Percentiles rank a stretch among this genome's conserved stretches.
Evolutionary conservation across 306 rosid species (phyloP).

Genomic region (Elaeagnus macrophylla): DNA sequence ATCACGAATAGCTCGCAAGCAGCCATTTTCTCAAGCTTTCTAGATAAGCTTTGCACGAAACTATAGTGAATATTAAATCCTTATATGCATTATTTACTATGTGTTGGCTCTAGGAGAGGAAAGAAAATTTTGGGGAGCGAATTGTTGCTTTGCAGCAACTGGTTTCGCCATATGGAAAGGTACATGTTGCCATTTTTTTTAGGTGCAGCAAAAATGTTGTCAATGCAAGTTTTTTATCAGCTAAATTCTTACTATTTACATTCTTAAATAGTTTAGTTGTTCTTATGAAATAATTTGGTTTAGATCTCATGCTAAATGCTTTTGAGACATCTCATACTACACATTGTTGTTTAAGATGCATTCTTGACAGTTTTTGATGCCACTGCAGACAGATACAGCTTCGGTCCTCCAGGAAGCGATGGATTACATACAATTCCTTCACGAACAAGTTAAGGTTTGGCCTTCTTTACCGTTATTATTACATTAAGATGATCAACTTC

Average conservation of each 20-base stretch:
- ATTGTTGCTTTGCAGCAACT: conserved; percentile 87
- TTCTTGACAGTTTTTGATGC: conserved; percentile 17
- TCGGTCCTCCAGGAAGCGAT: conserved; percentile 87
- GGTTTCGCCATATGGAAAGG: conserved; percentile 98
- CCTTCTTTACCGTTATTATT: conserved; percentile 24
- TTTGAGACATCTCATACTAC: too few species aligned
- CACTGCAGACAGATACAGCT: conserved; percentile 92
- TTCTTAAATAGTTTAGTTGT: too few species aligned
- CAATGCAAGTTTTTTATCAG: not conserved
- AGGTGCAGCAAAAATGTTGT: not conserved
- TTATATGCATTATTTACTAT: conserved; percentile 9
- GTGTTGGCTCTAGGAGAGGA: conserved; percentile 56
- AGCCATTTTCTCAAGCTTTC: too few species aligned
- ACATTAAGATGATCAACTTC: too few species aligned
- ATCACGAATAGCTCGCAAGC: too few species aligned
- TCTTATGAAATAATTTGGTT: too few species aligned
- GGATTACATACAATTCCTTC: conserved; percentile 90
- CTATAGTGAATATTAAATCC: too few species aligned
- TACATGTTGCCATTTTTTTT: conserved; percentile 18
- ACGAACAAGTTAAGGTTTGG: conserved; percentile 92
- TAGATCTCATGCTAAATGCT: too few species aligned
- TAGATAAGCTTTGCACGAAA: too few species aligned
- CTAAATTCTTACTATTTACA: too few species aligned
- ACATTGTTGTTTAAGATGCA: too few species aligned
- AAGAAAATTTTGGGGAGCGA: conserved; percentile 80